Base-by-base conservation (phyloP, 345 rosid species). In the Sisymbrium altissimum region DNA sequence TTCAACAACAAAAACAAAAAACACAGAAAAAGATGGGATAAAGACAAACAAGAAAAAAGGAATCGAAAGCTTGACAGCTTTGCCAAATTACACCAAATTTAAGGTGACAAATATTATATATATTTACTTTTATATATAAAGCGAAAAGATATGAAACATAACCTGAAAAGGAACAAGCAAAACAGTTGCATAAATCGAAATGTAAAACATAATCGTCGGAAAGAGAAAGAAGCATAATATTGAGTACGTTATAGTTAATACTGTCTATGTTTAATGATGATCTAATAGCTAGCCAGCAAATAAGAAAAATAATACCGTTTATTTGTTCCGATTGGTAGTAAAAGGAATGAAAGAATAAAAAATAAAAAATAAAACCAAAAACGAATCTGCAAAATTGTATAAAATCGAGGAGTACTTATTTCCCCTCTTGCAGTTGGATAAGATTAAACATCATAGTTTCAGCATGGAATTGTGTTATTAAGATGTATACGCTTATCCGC, bases 31-130 rank as follows among this genome's bases (percentile, higher is more conserved):
- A 33, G 12, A 29, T 32, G 35, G 44, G 7, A 50, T 27, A 52
- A 61, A 75, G 38, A 62, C 46, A 27, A 61, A 21, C 18, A 33
- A 61, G 53, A 36, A 49, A 49, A 58, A 68, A 23, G 32, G 56
- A 43, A 46, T 68, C 53, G 15, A 59, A 60, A 66, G 59, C 66
- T 36, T 18, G 43, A 9, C 19, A 46, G 46, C 25, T 49, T 49
- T 58, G 55, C 55, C 32, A 46, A 15, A 19, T 57, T 19, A 25
- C 43, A 74, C 29, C 61, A 7, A 38, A 48, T 11, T 46, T 33
- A 25, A 59, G 19, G 19, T 25, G 53, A 75, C 29, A 60, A 11
- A 30, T 13, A 19, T n/a, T 11, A 30, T 39, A 10, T 21, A 67
- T 21, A 48, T 58, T 15, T 23, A 29, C 17, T 49, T 74, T 38